phyloP scores from a whole-genome alignment of 352 stramenopile species.

The Phytophthora pseudosyringae region DNA sequence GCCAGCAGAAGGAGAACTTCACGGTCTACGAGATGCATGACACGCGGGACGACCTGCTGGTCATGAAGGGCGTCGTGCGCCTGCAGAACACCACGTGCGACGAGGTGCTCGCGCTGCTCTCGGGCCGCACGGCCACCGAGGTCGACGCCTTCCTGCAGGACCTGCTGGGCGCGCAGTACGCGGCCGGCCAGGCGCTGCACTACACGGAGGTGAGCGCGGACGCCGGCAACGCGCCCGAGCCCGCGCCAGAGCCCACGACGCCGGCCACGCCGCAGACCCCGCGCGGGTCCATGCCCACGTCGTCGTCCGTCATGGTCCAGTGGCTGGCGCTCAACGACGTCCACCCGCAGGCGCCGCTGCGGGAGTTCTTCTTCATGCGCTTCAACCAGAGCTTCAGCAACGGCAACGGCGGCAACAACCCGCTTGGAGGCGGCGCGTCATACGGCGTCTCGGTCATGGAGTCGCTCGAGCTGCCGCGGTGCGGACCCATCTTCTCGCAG shows the following conservation, averaged over 20 bases:
- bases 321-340: constrained; percentile 79
- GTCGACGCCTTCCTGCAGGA: constrained; percentile 63
- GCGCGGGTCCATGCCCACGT: constrained; percentile 27
- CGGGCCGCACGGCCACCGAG: constrained; percentile 46
- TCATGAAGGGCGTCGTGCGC: constrained; percentile 76
- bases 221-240: constrained; percentile 32
- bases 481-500: constrained; percentile 54
- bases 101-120: constrained; percentile 73
- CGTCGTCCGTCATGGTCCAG: constrained; percentile 57
- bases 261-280: constrained; percentile 33
- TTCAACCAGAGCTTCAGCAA: constrained; percentile 69
- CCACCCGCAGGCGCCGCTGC: constrained; percentile 54
- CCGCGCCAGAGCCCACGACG: constrained; percentile 27
- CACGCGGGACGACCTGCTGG: constrained; percentile 52
- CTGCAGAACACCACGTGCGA: constrained; percentile 73
- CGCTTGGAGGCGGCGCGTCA: constrained; percentile 35
- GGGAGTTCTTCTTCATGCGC: constrained; percentile 85
- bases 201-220: constrained; percentile 49
- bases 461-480: constrained; percentile 65
- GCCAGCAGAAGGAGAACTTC: constrained; percentile 84
- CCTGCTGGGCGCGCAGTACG: constrained; percentile 62
- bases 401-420: constrained; percentile 41
- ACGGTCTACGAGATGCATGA: constrained; percentile 76
- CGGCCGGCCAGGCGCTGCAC: constrained; percentile 62
- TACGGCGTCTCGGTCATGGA: constrained; percentile 77